Evolutionary conservation across 169 alveolate species (phyloP), one percentile per base, ranked within the genome.

Genomic region (Eimeria necatrix): DNA sequence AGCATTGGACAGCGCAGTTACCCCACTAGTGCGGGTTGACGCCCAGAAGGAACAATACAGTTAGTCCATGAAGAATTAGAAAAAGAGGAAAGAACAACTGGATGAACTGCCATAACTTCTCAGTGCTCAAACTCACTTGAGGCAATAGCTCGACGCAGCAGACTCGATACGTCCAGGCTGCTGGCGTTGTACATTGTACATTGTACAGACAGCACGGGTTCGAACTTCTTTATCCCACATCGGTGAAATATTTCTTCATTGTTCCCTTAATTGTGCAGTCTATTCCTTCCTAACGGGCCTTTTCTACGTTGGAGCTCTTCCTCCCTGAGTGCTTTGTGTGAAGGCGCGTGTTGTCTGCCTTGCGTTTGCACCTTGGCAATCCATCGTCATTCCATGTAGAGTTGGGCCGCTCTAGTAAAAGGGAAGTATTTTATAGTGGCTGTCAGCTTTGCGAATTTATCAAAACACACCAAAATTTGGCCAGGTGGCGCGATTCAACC

Each of bases 321-420:
- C 86, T 76, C 59, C 49, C 61, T 49, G 86, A 4, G 24, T 76
- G 86, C 86, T 76, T 76, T 49, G 26, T 76, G 60, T n/a, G 61
- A 9, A n/a, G 26, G 60, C 86, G 60, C 46, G 32, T 20, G 60
- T 16, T 76, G 32, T 76, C 22, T n/a, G 20, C 52, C 9, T 41
- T 3, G 16, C 70, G n/a, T 59, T 9, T 59, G n/a, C 70, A 16
- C 70, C 16, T 16, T 4, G n/a, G 0, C 70, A 9, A 16, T 59
- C n/a, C n/a, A 59, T 16, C 70, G 16, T 59, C n/a, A 59, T 59
- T 59, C 7, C n/a, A 3, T 59, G 70, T n/a, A n/a, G 70, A n/a
- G 16, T 59, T 59, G 70, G 16, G 70, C 70, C 6, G 70, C n/a
- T 16, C 70, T 59, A 59, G n/a, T 16, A 16, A 59, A 59, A 16